Evolutionary conservation across 495 filamentous ascomycete genomes (phyloP).

Genomic region (Daldinia decipiens): DNA sequence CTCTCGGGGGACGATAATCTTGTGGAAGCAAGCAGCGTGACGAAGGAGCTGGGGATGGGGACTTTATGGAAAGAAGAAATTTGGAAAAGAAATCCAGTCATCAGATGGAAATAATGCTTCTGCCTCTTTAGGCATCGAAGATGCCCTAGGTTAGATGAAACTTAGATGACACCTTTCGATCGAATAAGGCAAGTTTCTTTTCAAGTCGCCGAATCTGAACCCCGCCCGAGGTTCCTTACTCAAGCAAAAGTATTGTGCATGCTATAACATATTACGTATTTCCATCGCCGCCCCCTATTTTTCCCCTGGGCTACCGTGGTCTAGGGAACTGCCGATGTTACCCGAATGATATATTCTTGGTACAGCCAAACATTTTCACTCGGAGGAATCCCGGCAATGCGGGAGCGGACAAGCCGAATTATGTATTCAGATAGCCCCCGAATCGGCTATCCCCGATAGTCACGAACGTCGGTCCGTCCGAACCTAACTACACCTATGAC

Average conservation of each 20-base stretch:
- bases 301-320: not conserved
- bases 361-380: not conserved
- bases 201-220: not conserved
- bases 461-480: not conserved
- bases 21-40: not conserved
- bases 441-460: not conserved
- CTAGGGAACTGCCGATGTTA: not conserved
- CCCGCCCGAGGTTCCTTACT: not conserved
- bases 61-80: not conserved
- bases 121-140: not conserved
- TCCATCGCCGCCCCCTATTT: not conserved
- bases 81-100: not conserved
- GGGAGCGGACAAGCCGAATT: not conserved
- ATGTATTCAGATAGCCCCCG: not conserved
- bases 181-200: not conserved
- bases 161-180: not conserved
- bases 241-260: not conserved
- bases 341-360: not conserved
- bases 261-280: not conserved
- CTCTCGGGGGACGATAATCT: not conserved
- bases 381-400: not conserved
- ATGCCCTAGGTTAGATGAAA: not conserved
- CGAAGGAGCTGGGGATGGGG: not conserved
- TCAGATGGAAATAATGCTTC: not conserved
- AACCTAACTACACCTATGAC: slow-evolving; percentile 1